Percentiles rank a stretch among this genome's conserved stretches.
phyloP scores from a whole-genome alignment of 1,284 basidiomycete genomes.

The Butyriboletus appendiculatus region DNA sequence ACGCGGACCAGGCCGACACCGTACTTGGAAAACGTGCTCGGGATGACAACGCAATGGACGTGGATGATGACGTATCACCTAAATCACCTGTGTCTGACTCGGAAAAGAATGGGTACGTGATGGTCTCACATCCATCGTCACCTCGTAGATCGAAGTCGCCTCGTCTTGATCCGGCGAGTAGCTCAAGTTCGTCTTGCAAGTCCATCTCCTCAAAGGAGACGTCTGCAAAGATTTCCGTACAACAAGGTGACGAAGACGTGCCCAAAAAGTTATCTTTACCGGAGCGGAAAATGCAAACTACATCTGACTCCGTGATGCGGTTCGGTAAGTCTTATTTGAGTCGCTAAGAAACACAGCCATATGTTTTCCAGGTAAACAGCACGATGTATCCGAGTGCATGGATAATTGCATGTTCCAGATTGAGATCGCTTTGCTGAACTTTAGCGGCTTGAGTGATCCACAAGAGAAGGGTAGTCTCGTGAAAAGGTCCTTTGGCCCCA shows the following conservation, averaged over 20 bases:
- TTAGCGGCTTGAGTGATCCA: conserved; percentile 60
- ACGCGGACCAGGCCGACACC: conserved; percentile 44
- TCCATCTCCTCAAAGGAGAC: conserved; percentile 46
- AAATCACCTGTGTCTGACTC: conserved; percentile 35
- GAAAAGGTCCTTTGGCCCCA: conserved; percentile 55
- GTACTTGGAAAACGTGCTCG: conserved; percentile 75
- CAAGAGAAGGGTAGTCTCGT: conserved; percentile 71
- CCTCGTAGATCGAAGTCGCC: conserved; percentile 42
- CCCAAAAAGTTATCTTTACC: conserved; percentile 61
- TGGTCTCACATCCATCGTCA: conserved; percentile 45
- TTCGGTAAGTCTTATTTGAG: conserved; percentile 62
- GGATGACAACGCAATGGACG: conserved; percentile 52
- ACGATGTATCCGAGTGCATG: conserved; percentile 98
- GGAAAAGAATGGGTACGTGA: conserved; percentile 52
- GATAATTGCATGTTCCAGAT: conserved; percentile 99
- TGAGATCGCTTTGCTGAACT: conserved; percentile 85
- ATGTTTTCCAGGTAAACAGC: conserved; percentile 74
- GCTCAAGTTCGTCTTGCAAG: conserved; percentile 33
- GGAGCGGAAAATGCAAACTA: conserved; percentile 55
- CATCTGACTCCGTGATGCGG: conserved; percentile 81
- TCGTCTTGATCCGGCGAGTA: conserved; percentile 31
- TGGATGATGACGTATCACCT: conserved; percentile 43
- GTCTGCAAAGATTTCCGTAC: conserved; percentile 29
- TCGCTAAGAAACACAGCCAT: not conserved
- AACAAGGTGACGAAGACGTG: conserved; percentile 25